Base-by-base conservation (phyloP, 345 rosid genomes). In the Combretum micranthum region DNA sequence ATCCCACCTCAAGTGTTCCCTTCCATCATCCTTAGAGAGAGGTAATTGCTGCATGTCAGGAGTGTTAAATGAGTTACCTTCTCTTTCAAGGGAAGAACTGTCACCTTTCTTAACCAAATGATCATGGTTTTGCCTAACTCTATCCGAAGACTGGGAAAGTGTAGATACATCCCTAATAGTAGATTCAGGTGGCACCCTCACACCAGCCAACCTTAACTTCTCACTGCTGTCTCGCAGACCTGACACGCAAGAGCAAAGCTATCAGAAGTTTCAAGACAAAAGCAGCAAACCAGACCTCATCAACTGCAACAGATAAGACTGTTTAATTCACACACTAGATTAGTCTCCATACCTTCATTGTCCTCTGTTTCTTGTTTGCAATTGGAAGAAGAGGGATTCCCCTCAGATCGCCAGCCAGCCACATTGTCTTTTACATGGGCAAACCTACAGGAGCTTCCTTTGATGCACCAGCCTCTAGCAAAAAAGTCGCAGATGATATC, bases 381-480 rank as follows among this genome's bases (percentile, higher is more conserved):
- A 66, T 50, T 61, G 62, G 71, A 68, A 69, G 67, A 68, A 60
- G 83, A 62, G 20, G 51, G 47, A 53, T 63, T 72, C 63, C 49
- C 67, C 37, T 45, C 73, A 25, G 26, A 64, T 59, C 58, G 81
- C 53, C 61, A 74, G 50, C 44, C 56, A 56, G 64, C 68, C 2
- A 22, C 47, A 51, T 61, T 56, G 50, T 72, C 80, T 44, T 77
- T 86, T 47, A 71, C 52, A 66, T 92, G 98, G 69, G 84, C 75
- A 75, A 88, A 92, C 77, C 63, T 83, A 75, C 98, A 92, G 4
- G 78, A 77, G 51, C 44, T 75, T 63, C 96, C 95, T 68, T 66
- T 88, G 61, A 74, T 63, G 80, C 98, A 92, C 93, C 97, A 80
- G 39, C 98, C 96, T 76, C 76, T 81, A 23, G 77, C 72, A 66